Evolutionary conservation across 2,329 filamentous ascomycete species (phyloP), one percentile per base, ranked within the genome.

Genomic region (Pseudogymnoascus sp.): DNA sequence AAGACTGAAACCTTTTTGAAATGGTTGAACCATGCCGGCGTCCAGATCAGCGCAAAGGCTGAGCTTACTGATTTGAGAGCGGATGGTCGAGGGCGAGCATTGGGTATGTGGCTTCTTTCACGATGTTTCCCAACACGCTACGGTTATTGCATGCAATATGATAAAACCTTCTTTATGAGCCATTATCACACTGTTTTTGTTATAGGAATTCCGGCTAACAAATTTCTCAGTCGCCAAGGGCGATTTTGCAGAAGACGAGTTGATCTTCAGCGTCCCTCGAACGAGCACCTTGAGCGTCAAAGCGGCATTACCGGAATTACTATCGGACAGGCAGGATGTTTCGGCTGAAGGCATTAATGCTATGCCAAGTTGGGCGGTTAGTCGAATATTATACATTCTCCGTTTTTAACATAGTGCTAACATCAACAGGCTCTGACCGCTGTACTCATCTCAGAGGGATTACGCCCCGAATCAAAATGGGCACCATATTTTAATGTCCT

Each of bases 211-310:
- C 26, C 6, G 24, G 33, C 59, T 61, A 29, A 61, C 59, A n/a
- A 42, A 29, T 62, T 42, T 60, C 42, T n/a, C 65, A 87, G 85
- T 88, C 67, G 84, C 86, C 62, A 76, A 72, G 50, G 71, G 79
- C 67, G 78, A 84, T 66, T 82, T 90, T 64, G 71, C 75, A 38
- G 81, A 84, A 73, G 84, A 87, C 67, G 85, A 87, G 74, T 78
- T 86, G 63, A 78, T 89, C 63, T 89, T 89, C 77, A 81, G 80
- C 62, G 82, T 89, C 65, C 85, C 86, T 44, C 83, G 84, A 65
- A 76, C 78, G 47, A 75, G 81, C 19, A 79, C 88, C 59, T 79
- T 90, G 64, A 85, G 81, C 63, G 79, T 81, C 61, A 79, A 84
- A 71, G 88, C 83, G 69, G 86, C 84, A 14, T 35, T 77, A 76